Conservation (phyloP, 495 filamentous ascomycete species). For the Aspergillus sclerotiicarbonarius region DNA sequence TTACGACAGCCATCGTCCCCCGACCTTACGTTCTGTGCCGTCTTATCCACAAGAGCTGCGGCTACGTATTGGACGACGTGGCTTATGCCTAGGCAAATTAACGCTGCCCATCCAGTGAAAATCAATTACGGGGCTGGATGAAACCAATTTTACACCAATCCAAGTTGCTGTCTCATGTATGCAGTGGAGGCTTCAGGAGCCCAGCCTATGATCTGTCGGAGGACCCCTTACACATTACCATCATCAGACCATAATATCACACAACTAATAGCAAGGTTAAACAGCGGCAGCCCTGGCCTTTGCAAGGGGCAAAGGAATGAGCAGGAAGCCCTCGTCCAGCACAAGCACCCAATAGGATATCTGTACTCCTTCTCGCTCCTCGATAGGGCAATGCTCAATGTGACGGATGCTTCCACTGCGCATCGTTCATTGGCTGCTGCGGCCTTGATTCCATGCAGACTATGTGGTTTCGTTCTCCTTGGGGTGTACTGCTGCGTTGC, state of each 20-base stretch:
- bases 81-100: neutral
- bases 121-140: neutral
- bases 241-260: slow-evolving; percentile 1
- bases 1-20: neutral
- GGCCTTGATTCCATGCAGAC: neutral
- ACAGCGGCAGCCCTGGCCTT: slow-evolving; percentile 7
- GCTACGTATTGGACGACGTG: slow-evolving; percentile 10
- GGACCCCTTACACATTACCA: slow-evolving; percentile 2
- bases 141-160: neutral
- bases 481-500: neutral
- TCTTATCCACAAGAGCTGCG: neutral
- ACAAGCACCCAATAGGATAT: neutral
- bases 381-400: slow-evolving; percentile 1
- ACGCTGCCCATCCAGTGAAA: neutral
- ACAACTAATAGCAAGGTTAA: neutral
- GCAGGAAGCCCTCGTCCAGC: neutral
- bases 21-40: slow-evolving; percentile 3
- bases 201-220: neutral
- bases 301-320: slow-evolving; percentile 10
- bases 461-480: neutral
- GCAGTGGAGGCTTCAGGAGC: slow-evolving; percentile 3
- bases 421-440: neutral
- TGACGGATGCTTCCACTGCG: neutral
- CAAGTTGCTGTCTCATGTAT: slow-evolving; percentile 1
- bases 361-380: neutral